These are phyloP conservation scores for Pyrenochaeta sp. DNA, from an alignment of 2,329 filamentous ascomycete genomes.

Conservation along the genomic window DNA sequence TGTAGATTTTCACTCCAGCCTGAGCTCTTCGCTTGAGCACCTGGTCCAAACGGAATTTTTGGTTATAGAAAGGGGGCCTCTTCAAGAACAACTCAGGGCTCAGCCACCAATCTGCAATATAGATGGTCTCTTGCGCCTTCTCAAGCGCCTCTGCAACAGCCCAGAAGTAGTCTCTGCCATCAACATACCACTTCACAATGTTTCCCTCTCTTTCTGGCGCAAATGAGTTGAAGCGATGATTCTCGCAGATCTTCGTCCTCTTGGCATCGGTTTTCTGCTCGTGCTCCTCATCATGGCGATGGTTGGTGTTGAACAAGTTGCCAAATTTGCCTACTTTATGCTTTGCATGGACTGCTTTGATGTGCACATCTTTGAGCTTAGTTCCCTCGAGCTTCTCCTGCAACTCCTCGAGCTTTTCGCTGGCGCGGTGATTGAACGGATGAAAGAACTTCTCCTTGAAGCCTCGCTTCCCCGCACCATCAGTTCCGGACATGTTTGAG, in stretches of 20 bases:
- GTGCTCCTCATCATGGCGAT: conserved; percentile 93
- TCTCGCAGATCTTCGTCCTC: conserved; percentile 72
- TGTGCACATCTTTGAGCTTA: conserved; percentile 57
- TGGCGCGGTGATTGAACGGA: conserved; percentile 43
- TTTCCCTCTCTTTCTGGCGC: conserved; percentile 88
- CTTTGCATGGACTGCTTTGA: conserved; percentile 65
- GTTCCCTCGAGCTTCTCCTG: conserved; percentile 57
- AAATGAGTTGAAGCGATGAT: conserved; percentile 87
- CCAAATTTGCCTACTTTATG: conserved; percentile 69
- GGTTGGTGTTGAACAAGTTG: conserved; percentile 80
- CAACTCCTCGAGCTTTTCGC: conserved; percentile 40
- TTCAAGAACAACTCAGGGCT: conserved; percentile 87
- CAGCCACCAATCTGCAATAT: conserved; percentile 97
- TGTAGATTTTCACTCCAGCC: conserved; percentile 90
- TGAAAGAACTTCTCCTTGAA: conserved; percentile 49
- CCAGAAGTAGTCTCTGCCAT: conserved; percentile 93
- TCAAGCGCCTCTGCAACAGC: conserved; percentile 91
- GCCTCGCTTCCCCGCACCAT: conserved; percentile 29
- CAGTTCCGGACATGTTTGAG: conserved; percentile 20
- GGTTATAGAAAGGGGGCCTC: conserved; percentile 80
- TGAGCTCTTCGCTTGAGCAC: conserved; percentile 88
- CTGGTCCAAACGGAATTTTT: conserved; percentile 87
- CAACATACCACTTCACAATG: conserved; percentile 95
- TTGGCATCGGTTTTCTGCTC: conserved; percentile 85
- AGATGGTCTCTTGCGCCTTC: conserved; percentile 88